Evolutionary conservation across 2,329 filamentous ascomycete genomes (phyloP).

Genomic region (Delphinella strobiligena): DNA sequence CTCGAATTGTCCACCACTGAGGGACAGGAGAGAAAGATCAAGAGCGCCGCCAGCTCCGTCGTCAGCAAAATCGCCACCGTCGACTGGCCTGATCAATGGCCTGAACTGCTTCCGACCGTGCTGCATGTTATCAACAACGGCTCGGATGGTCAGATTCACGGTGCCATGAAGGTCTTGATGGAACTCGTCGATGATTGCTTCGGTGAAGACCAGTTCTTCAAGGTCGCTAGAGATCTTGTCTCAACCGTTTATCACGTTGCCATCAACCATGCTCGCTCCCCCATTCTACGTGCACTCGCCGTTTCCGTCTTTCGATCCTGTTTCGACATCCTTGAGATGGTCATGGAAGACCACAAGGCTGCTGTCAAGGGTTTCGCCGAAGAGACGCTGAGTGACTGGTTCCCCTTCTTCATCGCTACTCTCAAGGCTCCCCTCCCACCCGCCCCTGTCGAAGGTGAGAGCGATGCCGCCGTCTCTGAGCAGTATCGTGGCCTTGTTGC

Average conservation of each 20-base stretch:
- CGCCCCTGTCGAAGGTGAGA: constrained; percentile 44
- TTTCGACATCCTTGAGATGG: constrained; percentile 93
- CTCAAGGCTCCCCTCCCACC: constrained; percentile 63
- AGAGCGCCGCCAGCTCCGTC: constrained; percentile 73
- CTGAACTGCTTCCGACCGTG: constrained; percentile 69
- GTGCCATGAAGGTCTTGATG: constrained; percentile 73
- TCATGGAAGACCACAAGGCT: constrained; percentile 80
- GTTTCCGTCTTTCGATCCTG: constrained; percentile 83
- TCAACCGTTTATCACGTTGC: constrained; percentile 74
- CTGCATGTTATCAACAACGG: constrained; percentile 66
- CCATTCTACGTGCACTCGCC: constrained; percentile 64
- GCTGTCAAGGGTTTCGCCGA: constrained; percentile 85
- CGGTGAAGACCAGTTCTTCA: constrained; percentile 90
- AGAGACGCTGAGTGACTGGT: constrained; percentile 68
- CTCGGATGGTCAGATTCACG: constrained; percentile 70
- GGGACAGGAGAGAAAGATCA: constrained; percentile 69
- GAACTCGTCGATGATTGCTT: constrained; percentile 90
- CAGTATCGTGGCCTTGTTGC: constrained; percentile 72
- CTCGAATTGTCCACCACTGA: constrained; percentile 68
- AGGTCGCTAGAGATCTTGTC: constrained; percentile 74
- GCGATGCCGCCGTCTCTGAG: constrained; percentile 44
- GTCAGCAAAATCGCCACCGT: constrained; percentile 89
- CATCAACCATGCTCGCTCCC: constrained; percentile 59
- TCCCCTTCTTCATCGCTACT: constrained; percentile 73
- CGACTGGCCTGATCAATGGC: constrained; percentile 94